phyloP scores from a whole-genome alignment of 2,329 filamentous ascomycete species.

The Ceratocystis eucalypticola region DNA sequence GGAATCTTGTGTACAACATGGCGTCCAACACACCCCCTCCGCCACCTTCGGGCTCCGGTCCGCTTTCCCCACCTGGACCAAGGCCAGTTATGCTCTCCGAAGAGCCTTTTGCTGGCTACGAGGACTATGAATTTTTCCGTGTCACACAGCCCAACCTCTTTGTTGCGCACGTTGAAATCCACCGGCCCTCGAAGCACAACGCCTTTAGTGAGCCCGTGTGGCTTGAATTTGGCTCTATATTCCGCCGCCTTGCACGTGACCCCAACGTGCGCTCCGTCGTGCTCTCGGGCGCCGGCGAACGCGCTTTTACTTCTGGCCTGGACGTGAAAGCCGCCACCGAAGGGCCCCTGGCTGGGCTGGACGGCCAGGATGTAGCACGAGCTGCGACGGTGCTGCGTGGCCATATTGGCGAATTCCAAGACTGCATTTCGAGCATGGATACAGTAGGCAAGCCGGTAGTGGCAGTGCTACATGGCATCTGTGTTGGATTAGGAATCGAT shows the following conservation, averaged over 20 bases:
- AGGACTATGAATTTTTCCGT: slow-evolving; percentile 52
- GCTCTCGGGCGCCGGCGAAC: slow-evolving; percentile 66
- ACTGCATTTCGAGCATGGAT: slow-evolving; percentile 61
- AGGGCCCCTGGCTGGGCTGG: slow-evolving; percentile 30
- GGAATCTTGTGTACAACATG: neutral
- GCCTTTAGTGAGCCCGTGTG: slow-evolving; percentile 78
- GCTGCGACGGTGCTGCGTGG: slow-evolving; percentile 48
- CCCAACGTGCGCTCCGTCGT: slow-evolving; percentile 62
- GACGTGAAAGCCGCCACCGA: slow-evolving; percentile 58
- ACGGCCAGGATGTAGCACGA: slow-evolving; percentile 45
- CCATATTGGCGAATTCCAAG: slow-evolving; percentile 68
- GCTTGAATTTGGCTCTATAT: slow-evolving; percentile 62
- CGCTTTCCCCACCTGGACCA: slow-evolving; percentile 21
- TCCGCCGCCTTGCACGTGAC: slow-evolving; percentile 58
- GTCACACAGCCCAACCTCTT: slow-evolving; percentile 56
- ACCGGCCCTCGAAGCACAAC: slow-evolving; percentile 75
- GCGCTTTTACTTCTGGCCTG: slow-evolving; percentile 74
- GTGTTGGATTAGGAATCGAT: slow-evolving; percentile 67
- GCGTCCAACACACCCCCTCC: slow-evolving; percentile 9
- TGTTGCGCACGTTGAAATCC: slow-evolving; percentile 86
- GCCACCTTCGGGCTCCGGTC: neutral
- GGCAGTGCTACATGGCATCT: slow-evolving; percentile 63
- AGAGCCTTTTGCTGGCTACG: slow-evolving; percentile 29
- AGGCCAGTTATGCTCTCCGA: slow-evolving; percentile 3
- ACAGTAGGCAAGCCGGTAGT: slow-evolving; percentile 88